Base-by-base conservation (phyloP, 129 eudicot species). In the Deinandra increscens region DNA sequence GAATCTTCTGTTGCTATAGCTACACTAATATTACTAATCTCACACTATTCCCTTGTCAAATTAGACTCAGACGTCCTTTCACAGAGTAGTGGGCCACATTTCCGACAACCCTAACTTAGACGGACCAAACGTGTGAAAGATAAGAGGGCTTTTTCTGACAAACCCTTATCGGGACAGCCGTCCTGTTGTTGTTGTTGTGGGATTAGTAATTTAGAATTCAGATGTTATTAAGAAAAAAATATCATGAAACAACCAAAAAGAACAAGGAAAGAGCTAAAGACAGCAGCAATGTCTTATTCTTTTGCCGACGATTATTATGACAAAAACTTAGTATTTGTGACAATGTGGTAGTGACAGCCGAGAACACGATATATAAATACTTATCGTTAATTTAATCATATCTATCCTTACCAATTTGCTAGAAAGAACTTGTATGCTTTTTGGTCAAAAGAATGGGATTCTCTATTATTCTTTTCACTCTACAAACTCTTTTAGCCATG, bases 401-500 rank as follows among this genome's bases (percentile, higher is more conserved):
- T 51, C 64, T 41, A 22, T 51, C 64, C 23, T 63, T 22, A 20
- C 26, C 33, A 42, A 1, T 13, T 51, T 53, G 6, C 63, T 8
- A 41, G 15, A 70, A 38, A 72, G 18, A 22, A 8, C 38, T 56
- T 56, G 62, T 67, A 74, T 78, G 17, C 26, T 39, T 71, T 78
- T 72, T 10, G 7, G 36, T 53, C 60, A 73, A 10, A 59, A 76
- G 53, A 15, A 56, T 81, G 89, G 81, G 64, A 31, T 64, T 67
- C 79, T 78, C 62, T 17, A 13, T 74, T 9, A 1, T 66, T 60
- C 64, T 84, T 58, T 66, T 83, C 49, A 55, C 78, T 39, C 82
- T 86, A 62, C 76, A 83, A 75, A 64, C 74, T 13, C 71, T 82
- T 6, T 53, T 72, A 42, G 41, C 80, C 15, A 3, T 78, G 37